Conservation (phyloP, 805 yeast species). For the Zygotorulaspora chibaensis region DNA sequence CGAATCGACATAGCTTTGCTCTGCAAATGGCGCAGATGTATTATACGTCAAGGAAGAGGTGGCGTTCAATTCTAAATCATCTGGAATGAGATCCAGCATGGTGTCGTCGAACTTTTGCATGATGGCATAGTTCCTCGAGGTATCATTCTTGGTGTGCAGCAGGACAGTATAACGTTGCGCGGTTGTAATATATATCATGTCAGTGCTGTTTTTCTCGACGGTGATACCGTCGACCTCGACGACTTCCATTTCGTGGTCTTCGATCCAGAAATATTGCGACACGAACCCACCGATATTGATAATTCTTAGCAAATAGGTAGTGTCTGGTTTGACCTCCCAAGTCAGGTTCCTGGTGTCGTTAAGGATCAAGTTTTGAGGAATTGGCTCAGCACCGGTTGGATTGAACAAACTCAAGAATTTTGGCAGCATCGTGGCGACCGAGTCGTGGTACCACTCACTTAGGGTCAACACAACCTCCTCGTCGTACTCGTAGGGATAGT, state of each 20-base stretch:
- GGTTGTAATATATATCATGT: conserved; percentile 70
- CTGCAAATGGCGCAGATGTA: conserved; percentile 39
- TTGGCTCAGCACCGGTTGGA: conserved; percentile 98
- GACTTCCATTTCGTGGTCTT: conserved; percentile 80
- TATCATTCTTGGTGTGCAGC: conserved; percentile 61
- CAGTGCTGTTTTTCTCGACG: conserved; percentile 69
- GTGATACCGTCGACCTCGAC: conserved; percentile 91
- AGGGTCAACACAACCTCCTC: conserved; percentile 68
- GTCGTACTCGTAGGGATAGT: conserved; percentile 69
- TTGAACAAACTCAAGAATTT: conserved; percentile 66
- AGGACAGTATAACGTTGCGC: conserved; percentile 90
- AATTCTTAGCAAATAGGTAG: conserved; percentile 75
- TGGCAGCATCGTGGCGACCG: conserved; percentile 45
- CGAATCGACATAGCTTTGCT: conserved; percentile 42
- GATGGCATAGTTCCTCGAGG: conserved; percentile 71
- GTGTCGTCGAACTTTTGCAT: conserved; percentile 75
- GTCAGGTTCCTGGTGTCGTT: conserved; percentile 77
- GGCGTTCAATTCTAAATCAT: conserved; percentile 59
- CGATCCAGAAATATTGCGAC: conserved; percentile 83
- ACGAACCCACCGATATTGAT: conserved; percentile 88
- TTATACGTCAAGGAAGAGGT: conserved; percentile 71
- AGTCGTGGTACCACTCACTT: conserved; percentile 83
- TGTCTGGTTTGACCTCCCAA: conserved; percentile 78
- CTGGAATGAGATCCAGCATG: conserved; percentile 76
- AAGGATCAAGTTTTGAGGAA: conserved; percentile 74